A percentile compares a stretch with the other conserved stretches of the same genome.
Evolutionary conservation across 2,329 filamentous ascomycete genomes (phyloP).

Genomic region (Fusarium tjaetaba): DNA sequence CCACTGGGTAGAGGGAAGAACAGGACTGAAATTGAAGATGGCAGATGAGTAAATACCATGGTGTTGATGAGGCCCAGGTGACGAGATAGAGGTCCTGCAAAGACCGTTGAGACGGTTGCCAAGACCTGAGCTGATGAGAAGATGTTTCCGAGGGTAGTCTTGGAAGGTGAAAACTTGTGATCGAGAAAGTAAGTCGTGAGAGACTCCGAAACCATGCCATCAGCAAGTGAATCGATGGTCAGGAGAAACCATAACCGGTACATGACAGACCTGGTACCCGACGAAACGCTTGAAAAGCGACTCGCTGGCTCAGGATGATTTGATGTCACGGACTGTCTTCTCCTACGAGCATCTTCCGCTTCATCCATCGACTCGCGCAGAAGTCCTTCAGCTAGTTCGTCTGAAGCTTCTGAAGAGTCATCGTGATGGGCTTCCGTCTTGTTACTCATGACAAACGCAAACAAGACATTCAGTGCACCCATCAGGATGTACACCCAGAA

Average conservation of each 20-base stretch:
- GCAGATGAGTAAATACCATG: slow-evolving; percentile 71
- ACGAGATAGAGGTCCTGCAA: slow-evolving; percentile 66
- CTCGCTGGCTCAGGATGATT: slow-evolving; percentile 38
- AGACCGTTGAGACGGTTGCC: slow-evolving; percentile 62
- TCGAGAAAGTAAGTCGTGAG: slow-evolving; percentile 69
- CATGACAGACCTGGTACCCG: slow-evolving; percentile 66
- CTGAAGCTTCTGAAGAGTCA: slow-evolving; percentile 26
- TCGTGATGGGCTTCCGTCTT: slow-evolving; percentile 59
- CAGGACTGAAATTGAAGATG: slow-evolving; percentile 69
- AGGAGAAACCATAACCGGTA: slow-evolving; percentile 73
- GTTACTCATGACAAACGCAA: slow-evolving; percentile 58
- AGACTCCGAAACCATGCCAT: slow-evolving; percentile 70
- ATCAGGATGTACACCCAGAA: slow-evolving; percentile 68
- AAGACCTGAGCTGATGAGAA: slow-evolving; percentile 65
- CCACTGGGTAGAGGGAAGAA: slow-evolving; percentile 66
- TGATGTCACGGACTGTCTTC: slow-evolving; percentile 2
- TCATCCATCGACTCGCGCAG: slow-evolving; percentile 36
- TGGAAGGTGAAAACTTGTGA: slow-evolving; percentile 62
- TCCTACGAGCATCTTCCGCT: slow-evolving; percentile 9
- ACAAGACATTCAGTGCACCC: slow-evolving; percentile 61
- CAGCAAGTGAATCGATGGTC: slow-evolving; percentile 70
- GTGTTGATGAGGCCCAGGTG: slow-evolving; percentile 71
- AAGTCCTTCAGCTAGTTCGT: slow-evolving; percentile 39
- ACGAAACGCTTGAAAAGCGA: slow-evolving; percentile 65
- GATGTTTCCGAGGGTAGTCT: slow-evolving; percentile 69